Percentiles rank a stretch among this genome's conserved stretches.
Evolutionary conservation across 2,329 filamentous ascomycete genomes (phyloP).

Genomic region (Apiospora sp.): DNA sequence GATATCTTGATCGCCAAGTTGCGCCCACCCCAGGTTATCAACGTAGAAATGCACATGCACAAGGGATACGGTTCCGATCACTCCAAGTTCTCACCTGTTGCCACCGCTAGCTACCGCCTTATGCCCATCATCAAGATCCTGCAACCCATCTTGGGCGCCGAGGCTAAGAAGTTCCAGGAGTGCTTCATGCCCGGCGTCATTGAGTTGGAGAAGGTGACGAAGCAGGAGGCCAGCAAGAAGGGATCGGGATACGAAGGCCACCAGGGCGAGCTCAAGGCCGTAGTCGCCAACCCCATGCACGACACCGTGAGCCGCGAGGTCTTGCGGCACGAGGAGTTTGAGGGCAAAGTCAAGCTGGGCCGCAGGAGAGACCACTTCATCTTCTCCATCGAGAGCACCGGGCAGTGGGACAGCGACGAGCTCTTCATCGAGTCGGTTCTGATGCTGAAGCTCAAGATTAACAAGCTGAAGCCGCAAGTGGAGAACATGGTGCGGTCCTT

Average conservation of each 20-base stretch:
- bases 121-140: slow-evolving; percentile 87
- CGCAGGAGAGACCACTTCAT: slow-evolving; percentile 95
- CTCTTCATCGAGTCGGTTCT: slow-evolving; percentile 91
- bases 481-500: slow-evolving; percentile 63
- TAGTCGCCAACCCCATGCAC: slow-evolving; percentile 86
- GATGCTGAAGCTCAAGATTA: slow-evolving; percentile 85
- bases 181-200: slow-evolving; percentile 95
- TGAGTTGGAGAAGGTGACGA: slow-evolving; percentile 75
- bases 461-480: slow-evolving; percentile 75
- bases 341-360: slow-evolving; percentile 93
- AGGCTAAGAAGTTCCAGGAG: slow-evolving; percentile 86
- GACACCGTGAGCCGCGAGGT: slow-evolving; percentile 96
- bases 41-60: slow-evolving; percentile 89
- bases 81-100: slow-evolving; percentile 96
- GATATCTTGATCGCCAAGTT: slow-evolving; percentile 95
- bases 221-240: slow-evolving; percentile 65
- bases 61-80: slow-evolving; percentile 95
- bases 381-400: slow-evolving; percentile 92
- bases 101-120: slow-evolving; percentile 91
- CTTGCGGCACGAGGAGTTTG: slow-evolving; percentile 89
- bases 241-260: slow-evolving; percentile 76
- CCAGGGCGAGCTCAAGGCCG: slow-evolving; percentile 84
- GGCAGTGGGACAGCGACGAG: slow-evolving; percentile 93
- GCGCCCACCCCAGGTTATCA: slow-evolving; percentile 86
- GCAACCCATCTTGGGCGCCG: slow-evolving; percentile 82